A percentile compares a stretch with the other conserved stretches of the same genome.
phyloP scores from a whole-genome alignment of 371 early-diverging fungal species.

The Apophysomyces trapeziformis region DNA sequence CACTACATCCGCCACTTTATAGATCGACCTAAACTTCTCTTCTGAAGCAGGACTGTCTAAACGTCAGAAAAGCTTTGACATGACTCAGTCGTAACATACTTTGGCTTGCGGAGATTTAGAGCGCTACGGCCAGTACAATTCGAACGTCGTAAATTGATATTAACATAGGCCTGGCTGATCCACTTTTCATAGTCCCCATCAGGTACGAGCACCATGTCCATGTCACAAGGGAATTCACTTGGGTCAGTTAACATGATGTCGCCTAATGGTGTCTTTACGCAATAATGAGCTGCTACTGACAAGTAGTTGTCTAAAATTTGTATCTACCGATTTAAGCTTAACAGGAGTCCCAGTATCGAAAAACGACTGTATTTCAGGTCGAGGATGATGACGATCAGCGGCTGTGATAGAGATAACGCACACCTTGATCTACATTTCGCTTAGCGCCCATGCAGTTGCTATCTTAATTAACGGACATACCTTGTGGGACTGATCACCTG shows the following conservation, averaged over 20 bases:
- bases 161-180: conserved; percentile 61
- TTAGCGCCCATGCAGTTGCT: background rate
- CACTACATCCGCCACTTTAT: conserved; percentile 60
- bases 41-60: conserved; percentile 61
- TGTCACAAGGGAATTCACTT: conserved; percentile 58
- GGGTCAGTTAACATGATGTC: conserved; percentile 64
- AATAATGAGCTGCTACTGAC: background rate
- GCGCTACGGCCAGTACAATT: conserved; percentile 70
- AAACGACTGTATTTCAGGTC: conserved; percentile 53
- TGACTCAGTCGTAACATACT: conserved; percentile 35
- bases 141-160: conserved; percentile 63
- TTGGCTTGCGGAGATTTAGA: conserved; percentile 62
- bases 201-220: conserved; percentile 66
- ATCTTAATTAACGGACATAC: conserved; percentile 29
- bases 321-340: conserved; percentile 54
- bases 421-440: conserved; percentile 47
- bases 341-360: conserved; percentile 44
- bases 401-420: conserved; percentile 56
- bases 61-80: background rate
- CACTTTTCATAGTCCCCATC: conserved; percentile 66
- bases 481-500: conserved; percentile 62
- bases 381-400: conserved; percentile 54
- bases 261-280: conserved; percentile 56
- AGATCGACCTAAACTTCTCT: conserved; percentile 67
- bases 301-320: background rate